These are phyloP conservation scores for Penicillium maclennaniae DNA, from an alignment of 495 filamentous ascomycete species.

Conservation along the genomic window DNA sequence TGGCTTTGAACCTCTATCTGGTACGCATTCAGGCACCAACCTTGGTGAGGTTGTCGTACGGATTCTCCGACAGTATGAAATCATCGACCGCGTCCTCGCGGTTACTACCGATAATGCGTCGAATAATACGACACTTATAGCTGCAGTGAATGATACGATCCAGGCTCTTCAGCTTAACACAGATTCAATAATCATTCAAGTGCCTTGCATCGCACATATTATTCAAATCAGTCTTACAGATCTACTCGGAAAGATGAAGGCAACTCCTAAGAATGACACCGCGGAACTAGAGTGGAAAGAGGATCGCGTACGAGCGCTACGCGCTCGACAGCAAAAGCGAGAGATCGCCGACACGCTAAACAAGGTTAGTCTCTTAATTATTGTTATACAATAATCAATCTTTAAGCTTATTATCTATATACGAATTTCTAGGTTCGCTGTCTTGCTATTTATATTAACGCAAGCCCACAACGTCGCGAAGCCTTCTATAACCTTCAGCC, in stretches of 20 bases:
- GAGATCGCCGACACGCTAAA: not conserved
- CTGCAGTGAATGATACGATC: not conserved
- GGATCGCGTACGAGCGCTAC: not conserved
- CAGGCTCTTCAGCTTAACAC: too few species aligned
- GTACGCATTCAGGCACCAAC: slow-evolving; percentile 5
- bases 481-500: not conserved
- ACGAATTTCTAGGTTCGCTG: too few species aligned
- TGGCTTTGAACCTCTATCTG: slow-evolving; percentile 10
- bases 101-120: not conserved
- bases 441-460: too few species aligned
- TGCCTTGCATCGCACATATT: not conserved
- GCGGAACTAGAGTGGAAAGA: too few species aligned
- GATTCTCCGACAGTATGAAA: not conserved
- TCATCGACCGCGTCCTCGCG: not conserved
- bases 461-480: too few species aligned
- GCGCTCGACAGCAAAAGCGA: not conserved
- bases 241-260: not conserved
- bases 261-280: not conserved
- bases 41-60: slow-evolving; percentile 2
- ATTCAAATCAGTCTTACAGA: not conserved
- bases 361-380: not conserved
- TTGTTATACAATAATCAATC: not conserved
- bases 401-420: too few species aligned
- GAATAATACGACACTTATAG: not conserved
- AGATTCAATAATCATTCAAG: too few species aligned